phyloP scores from a whole-genome alignment of 2,329 filamentous ascomycete species.

The Lecanicillium sp. region DNA sequence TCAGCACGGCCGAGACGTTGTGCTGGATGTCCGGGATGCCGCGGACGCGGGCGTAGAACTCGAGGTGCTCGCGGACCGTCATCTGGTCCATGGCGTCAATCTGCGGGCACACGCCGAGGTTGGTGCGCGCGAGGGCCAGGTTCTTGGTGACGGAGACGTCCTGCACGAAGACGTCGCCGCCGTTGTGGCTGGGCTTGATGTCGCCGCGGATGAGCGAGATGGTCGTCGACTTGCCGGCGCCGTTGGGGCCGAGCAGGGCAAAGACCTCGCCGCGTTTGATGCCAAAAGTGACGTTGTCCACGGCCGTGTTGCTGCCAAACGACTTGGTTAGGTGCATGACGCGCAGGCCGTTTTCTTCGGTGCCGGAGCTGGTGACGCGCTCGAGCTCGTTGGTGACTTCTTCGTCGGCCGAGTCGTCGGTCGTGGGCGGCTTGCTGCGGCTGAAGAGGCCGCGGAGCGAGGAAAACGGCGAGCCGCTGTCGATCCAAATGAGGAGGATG shows the following conservation, averaged over 20 bases:
- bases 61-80: slow-evolving; percentile 80
- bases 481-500: slow-evolving; percentile 66
- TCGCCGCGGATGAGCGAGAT: slow-evolving; percentile 90
- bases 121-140: slow-evolving; percentile 62
- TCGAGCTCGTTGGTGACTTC: slow-evolving; percentile 59
- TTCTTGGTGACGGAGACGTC: slow-evolving; percentile 65
- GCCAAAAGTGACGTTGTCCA: slow-evolving; percentile 83
- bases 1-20: slow-evolving; percentile 72
- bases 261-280: slow-evolving; percentile 78
- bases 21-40: slow-evolving; percentile 68
- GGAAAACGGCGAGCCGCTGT: slow-evolving; percentile 62
- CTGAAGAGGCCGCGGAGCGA: slow-evolving; percentile 36
- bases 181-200: slow-evolving; percentile 59
- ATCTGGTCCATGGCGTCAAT: slow-evolving; percentile 84
- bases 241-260: slow-evolving; percentile 82
- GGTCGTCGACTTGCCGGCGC: slow-evolving; percentile 84
- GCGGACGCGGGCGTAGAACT: slow-evolving; percentile 79
- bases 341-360: slow-evolving; percentile 57
- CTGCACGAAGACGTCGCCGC: slow-evolving; percentile 78
- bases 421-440: slow-evolving; percentile 16
- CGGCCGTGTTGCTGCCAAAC: slow-evolving; percentile 68
- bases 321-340: slow-evolving; percentile 74
- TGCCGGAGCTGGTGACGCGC: slow-evolving; percentile 41
- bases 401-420: slow-evolving; percentile 34
- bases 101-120: slow-evolving; percentile 88